phyloP scores from a whole-genome alignment of 805 yeast genomes.

The Candida nanaspora region DNA sequence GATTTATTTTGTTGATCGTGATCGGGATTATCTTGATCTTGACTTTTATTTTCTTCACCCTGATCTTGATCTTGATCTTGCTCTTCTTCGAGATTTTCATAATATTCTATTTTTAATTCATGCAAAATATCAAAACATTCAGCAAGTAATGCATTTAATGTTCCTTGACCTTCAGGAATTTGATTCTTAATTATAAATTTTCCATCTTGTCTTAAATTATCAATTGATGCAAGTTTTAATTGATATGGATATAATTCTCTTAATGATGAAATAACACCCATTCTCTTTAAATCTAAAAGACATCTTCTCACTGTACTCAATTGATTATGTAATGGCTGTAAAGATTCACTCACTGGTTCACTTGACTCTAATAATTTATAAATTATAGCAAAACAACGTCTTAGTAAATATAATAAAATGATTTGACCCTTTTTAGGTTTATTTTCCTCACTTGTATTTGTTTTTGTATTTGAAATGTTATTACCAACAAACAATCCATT shows the following conservation, averaged over 20 bases:
- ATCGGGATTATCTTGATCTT: slow-evolving; percentile 3
- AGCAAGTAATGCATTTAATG: slow-evolving; percentile 82
- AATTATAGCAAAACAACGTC: slow-evolving; percentile 87
- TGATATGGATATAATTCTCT: slow-evolving; percentile 95
- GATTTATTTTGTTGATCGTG: no score
- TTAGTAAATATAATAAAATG: slow-evolving; percentile 64
- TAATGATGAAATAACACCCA: slow-evolving; percentile 83
- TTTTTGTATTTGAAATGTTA: slow-evolving; percentile 13
- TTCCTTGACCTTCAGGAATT: slow-evolving; percentile 97
- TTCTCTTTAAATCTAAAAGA: slow-evolving; percentile 78
- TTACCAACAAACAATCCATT: slow-evolving; percentile 42
- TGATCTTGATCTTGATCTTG: slow-evolving; percentile 22
- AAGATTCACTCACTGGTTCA: slow-evolving; percentile 92
- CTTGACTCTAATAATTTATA: slow-evolving; percentile 85
- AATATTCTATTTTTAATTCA: slow-evolving; percentile 81
- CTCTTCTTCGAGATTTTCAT: slow-evolving; percentile 43
- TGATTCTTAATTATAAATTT: slow-evolving; percentile 82
- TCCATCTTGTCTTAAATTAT: slow-evolving; percentile 82
- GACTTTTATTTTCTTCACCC: slow-evolving; percentile 18
- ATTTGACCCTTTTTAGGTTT: slow-evolving; percentile 44
- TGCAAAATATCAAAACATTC: slow-evolving; percentile 93
- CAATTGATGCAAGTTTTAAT: slow-evolving; percentile 85
- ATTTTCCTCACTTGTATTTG: slow-evolving; percentile 1
- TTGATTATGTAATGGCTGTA: slow-evolving; percentile 92
- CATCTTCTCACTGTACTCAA: slow-evolving; percentile 87